Evolutionary conservation across 495 filamentous ascomycete species (phyloP), one percentile per base, ranked within the genome.

Genomic region (Neurospora terricola): DNA sequence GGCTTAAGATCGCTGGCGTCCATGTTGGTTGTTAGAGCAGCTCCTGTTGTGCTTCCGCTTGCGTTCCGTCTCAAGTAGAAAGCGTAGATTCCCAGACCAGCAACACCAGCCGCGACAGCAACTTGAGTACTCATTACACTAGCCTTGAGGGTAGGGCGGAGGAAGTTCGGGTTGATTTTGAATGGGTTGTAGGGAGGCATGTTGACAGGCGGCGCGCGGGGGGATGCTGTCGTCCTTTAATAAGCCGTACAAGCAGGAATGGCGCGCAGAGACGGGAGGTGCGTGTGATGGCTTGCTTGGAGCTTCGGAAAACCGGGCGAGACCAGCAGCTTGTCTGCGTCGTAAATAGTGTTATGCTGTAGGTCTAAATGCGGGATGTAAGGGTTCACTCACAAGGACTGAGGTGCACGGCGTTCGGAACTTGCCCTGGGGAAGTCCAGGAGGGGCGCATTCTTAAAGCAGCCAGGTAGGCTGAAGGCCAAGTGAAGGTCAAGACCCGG

Each of bases 51-150:
- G 69, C 70, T 42, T 14, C 48, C 45, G 18, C 69, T 39, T 37
- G 54, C 54, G 54, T 37, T 59, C 40, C 16, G 54, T 21, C 76
- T 73, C 72, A 40, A n/a, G 73, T 78, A 80, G 27, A 78, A 69
- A 11, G 76, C 78, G 54, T 77, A 77, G 3, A 74, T 74, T 70
- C 79, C 79, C 42, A 78, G 70, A 69, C 79, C 79, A 14, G 76
- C 79, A 5, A 76, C 75, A 73, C 76, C 79, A 37, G 75, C 80
- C 12, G 74, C 78, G 54, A 79, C 45, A 18, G 76, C 73, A 11
- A 80, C 73, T 72, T 72, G 74, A 38, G 76, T 75, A 73, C 75
- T 76, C 79, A 81, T 82, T 40, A 38, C 54, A 72, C 54, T 73
- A 37, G 78, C 75, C 14, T 40, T 71, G 39, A 76, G 73, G n/a